Conservation (phyloP, 2,329 filamentous ascomycete species). For the Scedosporium minutisporum region DNA sequence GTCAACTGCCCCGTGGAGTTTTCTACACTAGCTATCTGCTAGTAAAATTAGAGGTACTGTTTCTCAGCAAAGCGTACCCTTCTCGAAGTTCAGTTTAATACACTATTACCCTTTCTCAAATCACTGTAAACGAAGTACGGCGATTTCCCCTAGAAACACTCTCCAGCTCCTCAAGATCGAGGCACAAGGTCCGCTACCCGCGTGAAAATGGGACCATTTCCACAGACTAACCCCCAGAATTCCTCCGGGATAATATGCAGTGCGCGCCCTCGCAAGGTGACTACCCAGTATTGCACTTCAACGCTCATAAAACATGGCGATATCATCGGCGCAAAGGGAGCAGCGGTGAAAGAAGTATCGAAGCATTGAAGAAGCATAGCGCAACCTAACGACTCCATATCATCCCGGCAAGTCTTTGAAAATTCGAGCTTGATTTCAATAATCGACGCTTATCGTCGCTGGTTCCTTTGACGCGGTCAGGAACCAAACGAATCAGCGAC, state of each 20-base stretch:
- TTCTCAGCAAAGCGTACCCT: no score
- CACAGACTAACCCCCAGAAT: neutral
- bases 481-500: slow-evolving; percentile 1
- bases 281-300: neutral
- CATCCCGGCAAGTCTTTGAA: neutral
- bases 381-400: neutral
- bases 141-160: neutral
- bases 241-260: neutral
- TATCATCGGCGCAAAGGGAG: neutral
- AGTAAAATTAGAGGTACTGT: neutral
- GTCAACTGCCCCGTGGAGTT: neutral
- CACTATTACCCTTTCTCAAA: neutral
- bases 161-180: neutral
- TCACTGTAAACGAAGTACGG: neutral
- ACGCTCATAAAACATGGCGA: neutral
- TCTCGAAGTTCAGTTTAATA: no score
- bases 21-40: neutral
- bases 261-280: neutral
- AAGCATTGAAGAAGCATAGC: neutral
- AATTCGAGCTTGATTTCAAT: neutral
- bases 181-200: neutral
- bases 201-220: neutral
- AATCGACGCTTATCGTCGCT: neutral
- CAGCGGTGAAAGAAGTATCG: neutral
- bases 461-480: neutral